Percentiles rank a stretch among this genome's conserved stretches.
Evolutionary conservation across 106 monocot genomes (phyloP).

Genomic region (Chionographis japonica): DNA sequence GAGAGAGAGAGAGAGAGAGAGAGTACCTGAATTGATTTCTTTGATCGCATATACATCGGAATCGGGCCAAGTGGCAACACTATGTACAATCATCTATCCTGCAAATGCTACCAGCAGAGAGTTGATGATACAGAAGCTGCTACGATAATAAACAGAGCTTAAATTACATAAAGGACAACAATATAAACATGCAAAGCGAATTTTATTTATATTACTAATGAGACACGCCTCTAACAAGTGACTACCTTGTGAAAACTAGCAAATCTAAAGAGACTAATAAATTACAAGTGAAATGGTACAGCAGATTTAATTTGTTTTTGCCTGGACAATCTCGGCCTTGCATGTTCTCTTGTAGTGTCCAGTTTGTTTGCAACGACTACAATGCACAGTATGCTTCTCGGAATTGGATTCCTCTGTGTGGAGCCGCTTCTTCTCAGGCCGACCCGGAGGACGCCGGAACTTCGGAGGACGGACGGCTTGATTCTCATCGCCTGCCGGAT

Average conservation of each 20-base stretch:
- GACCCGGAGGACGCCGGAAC: constrained; percentile 52
- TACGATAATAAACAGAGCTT: too few species aligned
- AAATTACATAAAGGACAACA: too few species aligned
- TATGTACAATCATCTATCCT: too few species aligned
- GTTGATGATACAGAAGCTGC: too few species aligned
- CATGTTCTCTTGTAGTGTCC: constrained; percentile 78
- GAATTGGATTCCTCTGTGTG: constrained; percentile 23
- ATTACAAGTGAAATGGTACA: not conserved
- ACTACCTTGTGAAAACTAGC: not conserved
- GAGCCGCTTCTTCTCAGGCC: constrained; percentile 53
- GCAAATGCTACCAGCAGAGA: too few species aligned
- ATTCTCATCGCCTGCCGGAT: constrained; percentile 11
- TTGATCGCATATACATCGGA: too few species aligned
- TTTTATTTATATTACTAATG: too few species aligned
- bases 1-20: too few species aligned
- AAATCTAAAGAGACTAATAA: not conserved
- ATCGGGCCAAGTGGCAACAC: too few species aligned
- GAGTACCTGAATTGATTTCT: too few species aligned
- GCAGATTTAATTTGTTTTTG: constrained; percentile 8
- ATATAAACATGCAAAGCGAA: too few species aligned
- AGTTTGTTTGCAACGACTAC: constrained; percentile 68
- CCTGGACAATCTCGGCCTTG: constrained; percentile 24
- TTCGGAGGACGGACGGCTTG: constrained; percentile 46
- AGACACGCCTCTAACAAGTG: too few species aligned
- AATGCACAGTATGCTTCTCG: constrained; percentile 59